Evolutionary conservation across 192 early-diverging fungal species (phyloP).

Genomic region (Coemansia sp.): DNA sequence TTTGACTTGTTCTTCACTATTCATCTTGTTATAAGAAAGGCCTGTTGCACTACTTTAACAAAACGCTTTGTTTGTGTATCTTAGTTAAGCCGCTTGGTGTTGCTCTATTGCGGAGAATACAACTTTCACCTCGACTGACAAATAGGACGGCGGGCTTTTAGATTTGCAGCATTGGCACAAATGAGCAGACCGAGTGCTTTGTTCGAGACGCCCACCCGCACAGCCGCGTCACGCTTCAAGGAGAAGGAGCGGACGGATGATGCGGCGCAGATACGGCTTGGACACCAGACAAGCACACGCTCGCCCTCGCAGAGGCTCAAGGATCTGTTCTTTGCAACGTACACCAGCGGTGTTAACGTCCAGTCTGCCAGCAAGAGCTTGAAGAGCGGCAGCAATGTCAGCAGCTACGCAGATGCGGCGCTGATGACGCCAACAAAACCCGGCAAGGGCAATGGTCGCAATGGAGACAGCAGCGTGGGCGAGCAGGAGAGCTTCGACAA

Average conservation of each 20-base stretch:
- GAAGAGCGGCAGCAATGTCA: not conserved
- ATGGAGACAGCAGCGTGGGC: not conserved
- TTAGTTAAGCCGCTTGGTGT: no score
- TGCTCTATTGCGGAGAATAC: no score
- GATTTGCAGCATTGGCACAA: not conserved
- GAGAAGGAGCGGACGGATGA: constrained; percentile 16
- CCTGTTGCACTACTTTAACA: no score
- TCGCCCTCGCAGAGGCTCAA: constrained; percentile 53
- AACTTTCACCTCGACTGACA: no score
- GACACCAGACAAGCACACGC: constrained; percentile 8
- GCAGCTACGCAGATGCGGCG: constrained; percentile 20
- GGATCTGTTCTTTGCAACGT: constrained; percentile 52
- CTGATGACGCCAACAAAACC: constrained; percentile 38
- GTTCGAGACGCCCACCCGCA: constrained; percentile 40
- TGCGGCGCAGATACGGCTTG: not conserved
- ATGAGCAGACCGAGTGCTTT: constrained; percentile 24
- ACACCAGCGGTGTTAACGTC: constrained; percentile 32
- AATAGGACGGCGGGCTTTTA: no score
- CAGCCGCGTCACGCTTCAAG: constrained; percentile 22
- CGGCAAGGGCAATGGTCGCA: not conserved
- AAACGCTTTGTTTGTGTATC: no score
- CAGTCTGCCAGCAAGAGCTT: constrained; percentile 16
- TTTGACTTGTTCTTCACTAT: no score
- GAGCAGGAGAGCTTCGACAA: not conserved
- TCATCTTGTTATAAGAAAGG: no score